Conservation (phyloP, 2,329 filamentous ascomycete species). For the Clarireedia homoeocarpa region DNA sequence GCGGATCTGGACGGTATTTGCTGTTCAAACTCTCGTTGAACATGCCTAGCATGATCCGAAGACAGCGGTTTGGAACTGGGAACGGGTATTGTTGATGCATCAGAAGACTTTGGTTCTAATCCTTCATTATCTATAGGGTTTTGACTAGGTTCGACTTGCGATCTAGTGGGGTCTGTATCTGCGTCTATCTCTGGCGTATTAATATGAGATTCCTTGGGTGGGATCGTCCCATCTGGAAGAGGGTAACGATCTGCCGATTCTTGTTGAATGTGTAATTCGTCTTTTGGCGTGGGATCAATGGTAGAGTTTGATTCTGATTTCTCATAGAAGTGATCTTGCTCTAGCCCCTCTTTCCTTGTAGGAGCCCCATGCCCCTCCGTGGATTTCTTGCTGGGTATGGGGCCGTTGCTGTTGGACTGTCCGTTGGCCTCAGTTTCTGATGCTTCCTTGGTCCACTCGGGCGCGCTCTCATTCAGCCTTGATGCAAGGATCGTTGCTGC, state of each 20-base stretch:
- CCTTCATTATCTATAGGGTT: slow-evolving; percentile 26
- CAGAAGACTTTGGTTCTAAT: slow-evolving; percentile 32
- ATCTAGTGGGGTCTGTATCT: slow-evolving; percentile 29
- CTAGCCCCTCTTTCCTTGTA: slow-evolving; percentile 31
- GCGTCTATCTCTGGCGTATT: slow-evolving; percentile 23
- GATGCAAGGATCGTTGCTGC: slow-evolving; percentile 52
- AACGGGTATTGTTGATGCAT: slow-evolving; percentile 34
- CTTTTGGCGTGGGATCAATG: slow-evolving; percentile 30
- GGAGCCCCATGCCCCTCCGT: slow-evolving; percentile 23
- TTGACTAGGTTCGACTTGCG: slow-evolving; percentile 31
- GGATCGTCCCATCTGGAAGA: slow-evolving; percentile 44
- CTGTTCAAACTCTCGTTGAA: slow-evolving; percentile 41
- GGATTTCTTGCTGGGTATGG: slow-evolving; percentile 24
- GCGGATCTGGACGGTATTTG: slow-evolving; percentile 45
- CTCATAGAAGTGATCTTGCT: slow-evolving; percentile 44
- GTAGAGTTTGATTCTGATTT: slow-evolving; percentile 35
- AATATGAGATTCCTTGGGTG: slow-evolving; percentile 27
- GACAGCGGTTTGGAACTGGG: slow-evolving; percentile 27
- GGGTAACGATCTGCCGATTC: slow-evolving; percentile 36
- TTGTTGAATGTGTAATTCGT: slow-evolving; percentile 38
- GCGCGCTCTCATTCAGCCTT: slow-evolving; percentile 43
- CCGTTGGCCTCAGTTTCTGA: slow-evolving; percentile 8
- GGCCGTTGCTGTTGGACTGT: slow-evolving; percentile 15
- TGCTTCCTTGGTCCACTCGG: slow-evolving; percentile 23
- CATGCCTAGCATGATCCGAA: slow-evolving; percentile 35